phyloP scores from a whole-genome alignment of 495 filamentous ascomycete species.

The Annulohypoxylon maeteangense region DNA sequence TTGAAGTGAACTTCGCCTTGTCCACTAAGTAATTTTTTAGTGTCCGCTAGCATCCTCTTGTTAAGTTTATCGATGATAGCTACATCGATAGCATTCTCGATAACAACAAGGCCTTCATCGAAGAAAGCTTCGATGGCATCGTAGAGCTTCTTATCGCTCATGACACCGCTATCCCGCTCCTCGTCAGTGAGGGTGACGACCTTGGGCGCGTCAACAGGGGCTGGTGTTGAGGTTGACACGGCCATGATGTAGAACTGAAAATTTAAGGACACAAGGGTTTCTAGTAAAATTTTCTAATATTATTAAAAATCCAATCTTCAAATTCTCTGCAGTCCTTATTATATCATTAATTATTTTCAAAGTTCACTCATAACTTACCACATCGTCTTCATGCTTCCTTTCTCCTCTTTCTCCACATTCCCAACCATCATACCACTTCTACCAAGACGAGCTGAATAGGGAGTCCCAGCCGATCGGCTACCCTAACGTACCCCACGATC shows the following conservation, averaged over 20 bases:
- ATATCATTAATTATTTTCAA: not conserved
- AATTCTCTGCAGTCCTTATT: not conserved
- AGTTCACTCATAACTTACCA: not conserved
- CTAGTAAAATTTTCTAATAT: not conserved
- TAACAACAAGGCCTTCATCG: not conserved
- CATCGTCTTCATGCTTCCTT: not conserved
- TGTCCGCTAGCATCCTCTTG: slow-evolving; percentile 1
- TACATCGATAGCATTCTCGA: slow-evolving; percentile 3
- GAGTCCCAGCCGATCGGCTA: slow-evolving; percentile 6
- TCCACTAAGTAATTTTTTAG: not conserved
- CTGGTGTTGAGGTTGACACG: not conserved
- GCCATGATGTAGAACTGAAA: not conserved
- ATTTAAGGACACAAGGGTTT: not conserved
- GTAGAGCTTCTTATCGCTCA: slow-evolving; percentile 1
- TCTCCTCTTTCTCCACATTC: not conserved
- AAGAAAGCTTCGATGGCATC: slow-evolving; percentile 7
- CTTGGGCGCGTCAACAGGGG: not conserved
- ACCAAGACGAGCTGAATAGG: not conserved
- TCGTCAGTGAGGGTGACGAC: not conserved
- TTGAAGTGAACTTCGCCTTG: slow-evolving; percentile 4
- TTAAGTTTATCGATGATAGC: slow-evolving; percentile 1
- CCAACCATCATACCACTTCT: not conserved
- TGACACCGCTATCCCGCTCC: not conserved
- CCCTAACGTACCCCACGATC: not conserved
- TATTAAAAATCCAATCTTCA: not conserved